Evolutionary conservation across 2,329 filamentous ascomycete species (phyloP), one percentile per base, ranked within the genome.

Genomic region (Penicillium sp.): DNA sequence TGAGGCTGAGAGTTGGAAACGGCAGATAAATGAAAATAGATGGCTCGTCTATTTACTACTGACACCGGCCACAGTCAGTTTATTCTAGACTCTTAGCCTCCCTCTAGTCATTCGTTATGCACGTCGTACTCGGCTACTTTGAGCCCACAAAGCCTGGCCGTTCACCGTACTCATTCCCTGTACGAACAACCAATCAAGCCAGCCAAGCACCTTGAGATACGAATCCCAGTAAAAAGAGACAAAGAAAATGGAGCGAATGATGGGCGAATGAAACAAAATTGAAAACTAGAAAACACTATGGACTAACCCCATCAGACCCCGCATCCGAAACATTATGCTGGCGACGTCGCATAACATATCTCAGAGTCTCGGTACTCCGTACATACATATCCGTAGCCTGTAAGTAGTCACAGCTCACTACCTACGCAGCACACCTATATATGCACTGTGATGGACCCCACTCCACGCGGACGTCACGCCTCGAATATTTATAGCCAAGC

Each of bases 301-400:
- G 8, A 5, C 8, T 8, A 31, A 22, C 22, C n/a, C 39, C 11
- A 4, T 6, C 19, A 41, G 33, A 10, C 41, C 18, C 22, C 31
- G 36, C n/a, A 28, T 44, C 41, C 31, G 19, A 43, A 11, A 44
- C 41, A 28, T 36, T 28, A 11, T 45, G 9, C 18, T 46, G 27
- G n/a, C n/a, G n/a, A n/a, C n/a, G n/a, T n/a, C n/a, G n/a, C n/a
- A n/a, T n/a, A n/a, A n/a, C n/a, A n/a, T n/a, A n/a, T n/a, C n/a
- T n/a, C n/a, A n/a, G n/a, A n/a, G n/a, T n/a, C n/a, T n/a, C n/a
- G n/a, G n/a, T n/a, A n/a, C n/a, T n/a, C n/a, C n/a, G n/a, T n/a
- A n/a, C 22, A 22, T 16, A 10, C 18, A 36, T 16, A 19, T 22
- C 19, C 19, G 19, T 22, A 36, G 6, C 6, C 6, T 3, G 19